Evolutionary conservation across 192 early-diverging fungal species (phyloP), one percentile per base, ranked within the genome.

Genomic region (Coemansia sp.): DNA sequence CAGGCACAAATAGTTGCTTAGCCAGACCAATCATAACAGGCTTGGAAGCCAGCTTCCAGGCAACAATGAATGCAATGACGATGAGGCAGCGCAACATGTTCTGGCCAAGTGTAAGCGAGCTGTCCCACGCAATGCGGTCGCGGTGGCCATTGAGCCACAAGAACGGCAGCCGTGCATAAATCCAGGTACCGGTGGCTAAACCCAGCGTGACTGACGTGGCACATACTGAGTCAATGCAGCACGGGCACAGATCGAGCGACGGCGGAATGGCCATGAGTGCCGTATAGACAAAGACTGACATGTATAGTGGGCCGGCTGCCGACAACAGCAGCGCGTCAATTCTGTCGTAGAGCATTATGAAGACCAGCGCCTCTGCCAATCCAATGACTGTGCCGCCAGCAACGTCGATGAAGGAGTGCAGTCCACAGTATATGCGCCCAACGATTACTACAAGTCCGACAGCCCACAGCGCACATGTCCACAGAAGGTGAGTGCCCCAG

Each of bases 351-450:
- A 76, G 69, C 11, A 36, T 44, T 18, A 81, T 58, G 43, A 84
- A 84, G 20, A 34, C 50, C 20, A 75, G 81, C 43, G 88, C 91
- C 27, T 95, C 76, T 0, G 71, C 53, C 24, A 75, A 69, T 29
- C 92, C 95, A 44, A 96, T 75, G 9, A 89, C 62, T 16, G 80
- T 72, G 20, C 94, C 95, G 63, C 92, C 94, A 9, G 77, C 60
- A 27, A 94, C 85, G 66, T 95, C 94, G 41, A 92, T 86, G 43
- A 94, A 78, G 3, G 89, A 90, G 84, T 97, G 95, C 88, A 97
- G 92, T 5, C 94, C 95, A 71, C 91, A 94, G 71, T 95, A 91
- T 10, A 97, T 78, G 31, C 95, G 84, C 22, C 92, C 92, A 72
- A 88, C 68, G 6, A 89, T 86, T 38, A 97, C 91, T 12, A 89